phyloP scores from a whole-genome alignment of 2,329 filamentous ascomycete genomes.

The Arthrobotrys iridis region DNA sequence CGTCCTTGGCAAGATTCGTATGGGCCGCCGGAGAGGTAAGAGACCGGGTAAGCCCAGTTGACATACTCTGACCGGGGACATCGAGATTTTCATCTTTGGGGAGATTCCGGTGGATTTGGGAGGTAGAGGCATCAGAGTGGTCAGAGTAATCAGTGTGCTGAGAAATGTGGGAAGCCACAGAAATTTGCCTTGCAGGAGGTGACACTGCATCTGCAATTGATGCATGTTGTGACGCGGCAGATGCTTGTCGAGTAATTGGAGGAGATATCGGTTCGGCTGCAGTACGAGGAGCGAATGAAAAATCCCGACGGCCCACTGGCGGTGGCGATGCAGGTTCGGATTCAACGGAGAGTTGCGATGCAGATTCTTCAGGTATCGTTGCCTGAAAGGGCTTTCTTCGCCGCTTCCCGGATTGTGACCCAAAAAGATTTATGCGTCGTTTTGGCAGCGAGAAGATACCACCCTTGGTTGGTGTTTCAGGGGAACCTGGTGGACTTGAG shows the following conservation, averaged over 20 bases:
- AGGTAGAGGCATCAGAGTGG: conserved; percentile 29
- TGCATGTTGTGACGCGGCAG: conserved; percentile 28
- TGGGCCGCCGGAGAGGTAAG: conserved; percentile 46
- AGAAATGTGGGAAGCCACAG: conserved; percentile 36
- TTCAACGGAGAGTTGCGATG: conserved; percentile 42
- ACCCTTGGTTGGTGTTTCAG: conserved; percentile 29
- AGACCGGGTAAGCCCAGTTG: conserved; percentile 70
- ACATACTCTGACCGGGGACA: conserved; percentile 64
- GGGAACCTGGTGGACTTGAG: conserved; percentile 27
- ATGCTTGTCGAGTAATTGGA: conserved; percentile 43
- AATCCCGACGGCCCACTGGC: conserved; percentile 27
- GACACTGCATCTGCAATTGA: conserved; percentile 28
- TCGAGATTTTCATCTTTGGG: conserved; percentile 65
- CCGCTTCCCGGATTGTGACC: conserved; percentile 56
- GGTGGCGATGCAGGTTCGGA: conserved; percentile 45
- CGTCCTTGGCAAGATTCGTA: conserved; percentile 42
- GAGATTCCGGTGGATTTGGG: conserved; percentile 58
- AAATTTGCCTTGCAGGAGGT: conserved; percentile 50
- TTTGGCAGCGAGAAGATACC: conserved; percentile 55
- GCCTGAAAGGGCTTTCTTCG: conserved; percentile 54
- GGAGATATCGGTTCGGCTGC: conserved; percentile 50
- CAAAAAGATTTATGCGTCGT: conserved; percentile 56
- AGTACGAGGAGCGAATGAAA: conserved; percentile 50
- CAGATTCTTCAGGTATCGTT: conserved; percentile 49
- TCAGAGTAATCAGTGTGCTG: conserved; percentile 46